Percentiles rank a stretch among this genome's conserved stretches.
These are phyloP conservation scores for Lodderomyces jiufengensis DNA, from an alignment of 1,139 yeast species.

Conservation along the genomic window DNA sequence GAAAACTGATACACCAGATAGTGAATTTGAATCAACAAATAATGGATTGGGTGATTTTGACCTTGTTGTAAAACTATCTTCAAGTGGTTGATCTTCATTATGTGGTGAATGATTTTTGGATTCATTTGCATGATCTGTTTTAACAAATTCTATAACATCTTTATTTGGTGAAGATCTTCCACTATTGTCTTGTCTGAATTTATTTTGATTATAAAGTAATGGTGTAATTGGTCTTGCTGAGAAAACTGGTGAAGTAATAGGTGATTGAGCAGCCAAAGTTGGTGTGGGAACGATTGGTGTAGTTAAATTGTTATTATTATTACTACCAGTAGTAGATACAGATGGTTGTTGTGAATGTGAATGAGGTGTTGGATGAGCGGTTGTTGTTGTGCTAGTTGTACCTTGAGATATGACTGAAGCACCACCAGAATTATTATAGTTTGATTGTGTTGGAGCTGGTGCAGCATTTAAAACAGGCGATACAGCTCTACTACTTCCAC, in stretches of 20 bases:
- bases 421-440: slow-evolving; percentile 1
- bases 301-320: too few species aligned
- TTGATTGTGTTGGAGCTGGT: slow-evolving; percentile 13
- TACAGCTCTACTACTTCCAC: slow-evolving; percentile 20
- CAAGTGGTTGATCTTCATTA: slow-evolving; percentile 3
- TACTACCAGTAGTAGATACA: too few species aligned
- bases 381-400: background rate
- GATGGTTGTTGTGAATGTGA: background rate
- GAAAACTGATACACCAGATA: slow-evolving; percentile 23
- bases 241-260: background rate
- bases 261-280: slow-evolving; percentile 1
- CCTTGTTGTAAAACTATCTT: slow-evolving; percentile 2
- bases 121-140: slow-evolving; percentile 1
- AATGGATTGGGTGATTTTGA: slow-evolving; percentile 5
- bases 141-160: slow-evolving; percentile 3
- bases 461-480: slow-evolving; percentile 12
- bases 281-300: slow-evolving; percentile 2
- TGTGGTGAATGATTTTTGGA: background rate
- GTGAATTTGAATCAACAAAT: slow-evolving; percentile 10
- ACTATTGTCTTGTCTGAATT: background rate
- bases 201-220: slow-evolving; percentile 4
- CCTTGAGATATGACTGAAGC: background rate
- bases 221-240: slow-evolving; percentile 4
- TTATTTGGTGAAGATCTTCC: slow-evolving; percentile 1
- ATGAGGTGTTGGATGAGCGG: background rate